These are phyloP conservation scores for Penicillium herquei DNA, from an alignment of 495 filamentous ascomycete species.

Conservation along the genomic window DNA sequence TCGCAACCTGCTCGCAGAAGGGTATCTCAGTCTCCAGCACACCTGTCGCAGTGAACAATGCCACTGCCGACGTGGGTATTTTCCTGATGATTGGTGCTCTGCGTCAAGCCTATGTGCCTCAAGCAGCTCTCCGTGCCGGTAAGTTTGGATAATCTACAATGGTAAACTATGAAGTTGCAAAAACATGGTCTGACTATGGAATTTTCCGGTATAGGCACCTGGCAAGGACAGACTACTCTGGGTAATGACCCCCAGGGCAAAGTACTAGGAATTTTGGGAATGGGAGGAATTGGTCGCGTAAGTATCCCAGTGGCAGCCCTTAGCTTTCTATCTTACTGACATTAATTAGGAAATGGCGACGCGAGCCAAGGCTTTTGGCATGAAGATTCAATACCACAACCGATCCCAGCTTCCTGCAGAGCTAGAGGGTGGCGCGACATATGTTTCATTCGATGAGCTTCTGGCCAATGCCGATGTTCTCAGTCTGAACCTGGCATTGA, in stretches of 20 bases:
- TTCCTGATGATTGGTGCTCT: conserved; percentile 71
- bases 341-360: conserved; percentile 60
- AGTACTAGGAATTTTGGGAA: conserved; percentile 75
- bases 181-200: neutral
- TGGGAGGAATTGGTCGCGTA: conserved; percentile 75
- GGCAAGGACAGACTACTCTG: conserved; percentile 50
- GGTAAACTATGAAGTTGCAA: neutral
- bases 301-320: conserved; percentile 1
- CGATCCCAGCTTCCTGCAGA: conserved; percentile 54
- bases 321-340: neutral
- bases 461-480: conserved; percentile 68
- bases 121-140: conserved; percentile 59
- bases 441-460: conserved; percentile 68
- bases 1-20: conserved; percentile 63
- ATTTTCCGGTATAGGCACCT: conserved; percentile 36
- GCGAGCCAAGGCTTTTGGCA: conserved; percentile 66
- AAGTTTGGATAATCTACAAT: conserved; percentile 22
- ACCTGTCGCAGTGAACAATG: conserved; percentile 64
- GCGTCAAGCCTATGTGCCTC: conserved; percentile 62
- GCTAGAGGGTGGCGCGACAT: conserved; percentile 57
- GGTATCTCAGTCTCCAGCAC: conserved; percentile 65
- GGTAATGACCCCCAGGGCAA: conserved; percentile 71
- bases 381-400: conserved; percentile 73
- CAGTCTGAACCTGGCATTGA: conserved; percentile 73
- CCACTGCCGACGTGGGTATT: conserved; percentile 70